Evolutionary conservation across 2,329 filamentous ascomycete genomes (phyloP), one percentile per base, ranked within the genome.

Genomic region (Ceratocystis lukuohia): DNA sequence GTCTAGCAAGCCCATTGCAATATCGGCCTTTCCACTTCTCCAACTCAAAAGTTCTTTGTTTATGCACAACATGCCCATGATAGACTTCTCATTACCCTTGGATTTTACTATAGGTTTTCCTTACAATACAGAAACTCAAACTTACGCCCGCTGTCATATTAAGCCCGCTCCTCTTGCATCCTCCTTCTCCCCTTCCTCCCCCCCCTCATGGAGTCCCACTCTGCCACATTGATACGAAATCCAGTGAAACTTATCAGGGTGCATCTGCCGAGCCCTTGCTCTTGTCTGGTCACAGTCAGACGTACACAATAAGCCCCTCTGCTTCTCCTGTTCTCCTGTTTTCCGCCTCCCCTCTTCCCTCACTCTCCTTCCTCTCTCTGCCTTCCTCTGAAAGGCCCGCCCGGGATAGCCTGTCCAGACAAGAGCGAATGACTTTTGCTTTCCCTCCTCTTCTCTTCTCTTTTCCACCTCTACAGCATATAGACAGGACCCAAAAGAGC

Each of bases 171-270:
- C 53, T 57, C 22, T 57, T 33, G 10, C 48, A 20, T 53, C 20
- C 20, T 53, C 45, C 45, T 20, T 20, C 45, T 20, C 48, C 20
- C 25, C 48, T 22, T 22, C 22, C 22, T 22, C 1, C 20, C 10
- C 48, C 48, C 20, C 48, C 25, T 25, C 12, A 28, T 15, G 8
- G 3, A 5, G 48, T 6, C 48, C 20, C 53, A 28, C 22, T 33
- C 53, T 30, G 7, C 53, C 30, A 12, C 22, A n/a, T 30, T 59
- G 28, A 59, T 59, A 59, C 53, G 25, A 59, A 59, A 17, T 30
- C 53, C 53, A 59, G 28, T 59, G 53, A 59, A 59, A 59, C 53
- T 59, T 59, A 30, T 59, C 22, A 59, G 53, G 53, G 10, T 59
- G 6, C 25, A 59, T 59, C 53, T 59, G 53, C 53, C 53, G 53